A percentile compares a stretch with the other conserved stretches of the same genome.
Conservation (phyloP, 169 alveolate species). For the Besnoitia besnoiti region DNA sequence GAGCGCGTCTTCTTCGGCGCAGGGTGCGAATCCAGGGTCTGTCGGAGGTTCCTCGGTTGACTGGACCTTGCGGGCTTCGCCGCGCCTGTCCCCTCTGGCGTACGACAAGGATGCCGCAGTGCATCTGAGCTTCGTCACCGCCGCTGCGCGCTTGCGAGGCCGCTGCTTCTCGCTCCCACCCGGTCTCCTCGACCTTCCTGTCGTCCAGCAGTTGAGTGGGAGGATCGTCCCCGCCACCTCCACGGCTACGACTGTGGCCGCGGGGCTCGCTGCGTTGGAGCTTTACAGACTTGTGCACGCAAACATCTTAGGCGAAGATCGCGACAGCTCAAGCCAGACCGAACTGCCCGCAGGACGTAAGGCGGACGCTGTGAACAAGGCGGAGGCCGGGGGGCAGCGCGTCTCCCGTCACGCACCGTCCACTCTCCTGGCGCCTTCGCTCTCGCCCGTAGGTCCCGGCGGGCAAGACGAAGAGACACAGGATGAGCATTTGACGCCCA, state of each 20-base stretch:
- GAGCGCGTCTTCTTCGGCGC: no score
- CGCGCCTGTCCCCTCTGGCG: neutral
- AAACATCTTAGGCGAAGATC: conserved; percentile 11
- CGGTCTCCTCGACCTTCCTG: conserved; percentile 55
- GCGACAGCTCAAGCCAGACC: neutral
- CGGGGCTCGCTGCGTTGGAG: conserved; percentile 66
- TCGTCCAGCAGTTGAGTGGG: conserved; percentile 65
- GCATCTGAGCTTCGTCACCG: conserved; percentile 50
- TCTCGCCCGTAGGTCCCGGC: no score
- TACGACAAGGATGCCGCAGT: conserved; percentile 35
- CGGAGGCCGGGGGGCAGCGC: neutral
- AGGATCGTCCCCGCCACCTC: conserved; percentile 68
- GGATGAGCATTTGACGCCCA: neutral
- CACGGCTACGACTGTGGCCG: conserved; percentile 66
- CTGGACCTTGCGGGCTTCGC: neutral
- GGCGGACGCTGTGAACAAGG: no score
- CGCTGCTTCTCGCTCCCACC: conserved; percentile 43
- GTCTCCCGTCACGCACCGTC: neutral
- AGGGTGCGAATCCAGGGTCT: no score
- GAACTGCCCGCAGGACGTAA: neutral
- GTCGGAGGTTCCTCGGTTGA: neutral
- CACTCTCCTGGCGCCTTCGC: neutral
- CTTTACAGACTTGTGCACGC: conserved; percentile 56
- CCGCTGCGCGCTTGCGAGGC: conserved; percentile 67
- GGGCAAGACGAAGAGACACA: no score